Base-by-base conservation (phyloP, 768 basidiomycete genomes). In the Lactifluus echinatus region DNA sequence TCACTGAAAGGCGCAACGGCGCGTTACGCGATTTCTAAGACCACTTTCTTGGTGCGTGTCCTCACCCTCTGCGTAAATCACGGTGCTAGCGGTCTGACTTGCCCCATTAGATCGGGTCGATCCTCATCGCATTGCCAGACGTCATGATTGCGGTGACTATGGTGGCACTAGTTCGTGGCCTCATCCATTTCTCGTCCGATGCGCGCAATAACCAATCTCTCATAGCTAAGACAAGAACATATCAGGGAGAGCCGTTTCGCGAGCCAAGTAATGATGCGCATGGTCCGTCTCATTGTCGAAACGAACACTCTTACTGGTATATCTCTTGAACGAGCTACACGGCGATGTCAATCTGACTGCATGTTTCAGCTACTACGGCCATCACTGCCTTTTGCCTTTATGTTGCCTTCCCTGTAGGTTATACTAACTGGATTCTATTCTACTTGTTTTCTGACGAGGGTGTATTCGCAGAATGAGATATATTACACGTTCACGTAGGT, bases 261-360 rank as follows among this genome's bases (percentile, higher is more conserved):
- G 26, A n/a, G 8, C 4, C 36, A 66, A 39, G 26, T 66, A 28
- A 36, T 68, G 8, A 53, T 55, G 1, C 55, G 66, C 2, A 42
- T 68, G 2, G 61, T 66, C 10, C 62, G 64, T 4, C 40, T 68
- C n/a, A 65, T 63, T 17, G 34, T 68, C 19, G 65, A 68, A 56
- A 67, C 67, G 1, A 68, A 67, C 42, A 10, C 53, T 8, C 48
- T 63, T 44, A 19, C 63, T 48, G 19, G 60, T 60, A 8, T 4
- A 24, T 53, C 51, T 53, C n/a, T n/a, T n/a, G n/a, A n/a, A n/a
- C n/a, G n/a, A n/a, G n/a, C n/a, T n/a, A n/a, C n/a, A n/a, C n/a
- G n/a, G n/a, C n/a, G n/a, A n/a, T n/a, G n/a, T n/a, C n/a, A n/a
- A n/a, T n/a, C n/a, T n/a, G n/a, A 53, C 24, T 33, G 26, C n/a